Percentiles rank a stretch among this genome's conserved stretches.
phyloP scores from a whole-genome alignment of 208 protist genomes.

The Crithidia mellificae region DNA sequence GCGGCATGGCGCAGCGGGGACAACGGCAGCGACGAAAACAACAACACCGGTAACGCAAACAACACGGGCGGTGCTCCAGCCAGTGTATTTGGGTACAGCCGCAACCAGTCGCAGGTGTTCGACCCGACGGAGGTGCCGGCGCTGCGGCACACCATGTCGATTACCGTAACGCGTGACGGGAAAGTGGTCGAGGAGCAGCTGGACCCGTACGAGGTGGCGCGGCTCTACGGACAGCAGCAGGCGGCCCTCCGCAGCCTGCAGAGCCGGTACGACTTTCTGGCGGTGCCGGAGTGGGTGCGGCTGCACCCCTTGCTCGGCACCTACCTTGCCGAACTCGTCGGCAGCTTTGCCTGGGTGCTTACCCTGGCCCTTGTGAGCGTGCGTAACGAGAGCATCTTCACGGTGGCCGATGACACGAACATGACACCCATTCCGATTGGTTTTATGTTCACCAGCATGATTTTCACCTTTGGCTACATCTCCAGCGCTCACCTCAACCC shows the following conservation, averaged over 20 bases:
- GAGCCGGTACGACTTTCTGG: constrained; percentile 65
- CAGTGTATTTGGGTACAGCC: neutral
- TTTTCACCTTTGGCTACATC: constrained; percentile 86
- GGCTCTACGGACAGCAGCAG: constrained; percentile 67
- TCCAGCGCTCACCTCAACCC: constrained; percentile 85
- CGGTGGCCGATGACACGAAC: constrained; percentile 52
- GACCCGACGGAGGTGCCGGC: constrained; percentile 31
- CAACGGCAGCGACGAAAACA: neutral
- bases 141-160: constrained; percentile 35
- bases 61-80: neutral
- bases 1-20: constrained; percentile 18
- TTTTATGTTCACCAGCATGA: constrained; percentile 84
- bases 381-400: constrained; percentile 70
- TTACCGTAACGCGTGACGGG: constrained; percentile 52
- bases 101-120: constrained; percentile 6
- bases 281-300: constrained; percentile 81
- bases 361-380: constrained; percentile 70
- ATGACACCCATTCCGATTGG: constrained; percentile 79
- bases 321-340: constrained; percentile 78
- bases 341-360: constrained; percentile 82
- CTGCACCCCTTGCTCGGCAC: constrained; percentile 80
- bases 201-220: constrained; percentile 60
- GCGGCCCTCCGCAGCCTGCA: constrained; percentile 62
- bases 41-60: neutral
- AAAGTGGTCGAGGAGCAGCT: constrained; percentile 53